Conservation (phyloP, 1,284 basidiomycete species). For the Leccinum pachyderme region DNA sequence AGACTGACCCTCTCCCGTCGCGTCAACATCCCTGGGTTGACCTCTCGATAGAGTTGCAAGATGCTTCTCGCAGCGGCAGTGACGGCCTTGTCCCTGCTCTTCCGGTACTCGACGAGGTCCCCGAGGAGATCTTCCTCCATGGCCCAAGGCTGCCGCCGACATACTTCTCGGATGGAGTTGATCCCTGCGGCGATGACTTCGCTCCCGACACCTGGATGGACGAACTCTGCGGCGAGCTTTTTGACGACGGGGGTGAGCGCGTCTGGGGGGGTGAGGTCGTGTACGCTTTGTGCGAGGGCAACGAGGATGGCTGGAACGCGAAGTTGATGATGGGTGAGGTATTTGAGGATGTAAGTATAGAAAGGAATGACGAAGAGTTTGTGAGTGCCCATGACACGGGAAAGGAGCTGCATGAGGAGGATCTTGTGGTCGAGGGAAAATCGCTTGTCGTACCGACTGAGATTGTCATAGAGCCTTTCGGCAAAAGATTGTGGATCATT, state of each 20-base stretch:
- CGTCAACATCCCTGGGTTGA: conserved; percentile 93
- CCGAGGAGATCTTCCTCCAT: conserved; percentile 94
- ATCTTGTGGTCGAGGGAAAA: conserved; percentile 97
- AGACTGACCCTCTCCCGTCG: conserved; percentile 74
- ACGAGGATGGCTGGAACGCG: conserved; percentile 94
- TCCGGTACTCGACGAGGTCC: conserved; percentile 93
- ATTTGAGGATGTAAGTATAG: conserved; percentile 96
- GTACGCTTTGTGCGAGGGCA: conserved; percentile 92
- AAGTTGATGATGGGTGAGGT: conserved; percentile 91
- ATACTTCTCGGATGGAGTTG: conserved; percentile 94
- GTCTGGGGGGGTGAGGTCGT: conserved; percentile 95
- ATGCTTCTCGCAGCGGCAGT: conserved; percentile 86
- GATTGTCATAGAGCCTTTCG: conserved; percentile 89
- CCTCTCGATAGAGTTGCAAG: conserved; percentile 91
- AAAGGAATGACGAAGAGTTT: conserved; percentile 94
- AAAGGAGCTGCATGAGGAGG: conserved; percentile 94
- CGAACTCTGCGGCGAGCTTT: conserved; percentile 94
- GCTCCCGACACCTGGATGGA: conserved; percentile 94
- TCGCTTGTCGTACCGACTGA: conserved; percentile 88
- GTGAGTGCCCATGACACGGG: conserved; percentile 93
- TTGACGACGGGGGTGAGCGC: conserved; percentile 85
- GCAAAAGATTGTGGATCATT: conserved; percentile 96
- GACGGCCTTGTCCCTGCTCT: conserved; percentile 94
- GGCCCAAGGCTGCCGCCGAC: conserved; percentile 90
- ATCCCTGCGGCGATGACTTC: conserved; percentile 96